A percentile compares a stretch with the other conserved stretches of the same genome.
These are phyloP conservation scores for Penicillium odoratum DNA, from an alignment of 495 filamentous ascomycete species.

Conservation along the genomic window DNA sequence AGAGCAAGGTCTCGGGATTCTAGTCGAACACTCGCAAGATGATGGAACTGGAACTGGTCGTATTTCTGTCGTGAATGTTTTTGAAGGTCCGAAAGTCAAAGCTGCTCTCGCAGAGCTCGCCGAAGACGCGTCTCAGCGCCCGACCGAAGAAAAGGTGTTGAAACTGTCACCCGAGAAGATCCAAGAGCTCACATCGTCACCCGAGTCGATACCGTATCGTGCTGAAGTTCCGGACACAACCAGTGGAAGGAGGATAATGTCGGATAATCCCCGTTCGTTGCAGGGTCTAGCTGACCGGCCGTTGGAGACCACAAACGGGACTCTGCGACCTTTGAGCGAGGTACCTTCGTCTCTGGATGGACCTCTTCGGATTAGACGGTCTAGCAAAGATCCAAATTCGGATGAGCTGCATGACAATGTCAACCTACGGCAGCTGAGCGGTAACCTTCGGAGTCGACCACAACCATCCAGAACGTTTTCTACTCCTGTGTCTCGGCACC, in stretches of 20 bases:
- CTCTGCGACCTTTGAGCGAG: slow-evolving; percentile 22
- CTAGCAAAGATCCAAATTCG: slow-evolving; percentile 25
- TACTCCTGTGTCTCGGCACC: slow-evolving; percentile 34
- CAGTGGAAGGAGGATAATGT: slow-evolving; percentile 25
- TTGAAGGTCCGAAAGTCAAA: slow-evolving; percentile 23
- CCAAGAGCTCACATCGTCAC: slow-evolving; percentile 55
- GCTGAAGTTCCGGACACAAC: slow-evolving; percentile 27
- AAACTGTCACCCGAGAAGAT: slow-evolving; percentile 55
- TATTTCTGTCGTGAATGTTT: slow-evolving; percentile 20
- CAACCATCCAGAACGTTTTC: slow-evolving; percentile 38
- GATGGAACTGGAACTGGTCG: slow-evolving; percentile 7
- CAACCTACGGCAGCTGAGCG: slow-evolving; percentile 8
- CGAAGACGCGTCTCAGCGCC: slow-evolving; percentile 13
- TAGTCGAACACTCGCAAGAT: slow-evolving; percentile 18
- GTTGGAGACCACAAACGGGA: slow-evolving; percentile 16
- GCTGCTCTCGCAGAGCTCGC: slow-evolving; percentile 23
- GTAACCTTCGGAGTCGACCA: slow-evolving; percentile 30
- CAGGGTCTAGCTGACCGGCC: slow-evolving; percentile 8
- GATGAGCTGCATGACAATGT: slow-evolving; percentile 23
- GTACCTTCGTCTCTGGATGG: slow-evolving; percentile 15
- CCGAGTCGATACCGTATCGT: slow-evolving; percentile 50
- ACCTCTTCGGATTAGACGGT: slow-evolving; percentile 20
- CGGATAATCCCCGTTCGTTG: slow-evolving; percentile 20
- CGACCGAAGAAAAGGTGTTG: slow-evolving; percentile 38
- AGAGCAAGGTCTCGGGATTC: slow-evolving; percentile 26